Base-by-base conservation (phyloP, 257 asterid species). In the Plantago elongata region DNA sequence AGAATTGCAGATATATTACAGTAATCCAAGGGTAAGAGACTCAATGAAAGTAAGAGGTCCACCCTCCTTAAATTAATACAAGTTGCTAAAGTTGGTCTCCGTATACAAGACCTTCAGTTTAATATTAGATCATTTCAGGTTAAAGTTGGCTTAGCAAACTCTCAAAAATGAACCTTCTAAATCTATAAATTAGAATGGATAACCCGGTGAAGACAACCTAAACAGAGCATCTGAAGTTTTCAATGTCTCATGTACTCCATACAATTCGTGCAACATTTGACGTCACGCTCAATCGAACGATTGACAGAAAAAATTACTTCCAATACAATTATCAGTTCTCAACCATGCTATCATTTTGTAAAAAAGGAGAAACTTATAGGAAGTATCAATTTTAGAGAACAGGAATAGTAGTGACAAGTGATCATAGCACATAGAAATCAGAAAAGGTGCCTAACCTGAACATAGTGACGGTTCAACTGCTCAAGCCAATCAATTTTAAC, bases 401-500 rank as follows among this genome's bases (percentile, higher is more conserved):
- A 56, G 61, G 61, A 22, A 55, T 27, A 38, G 52, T 38, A 40
- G 13, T 44, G 57, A 61, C 47, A 13, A 61, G 49, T 43, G 37
- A 65, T 42, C 60, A 52, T 22, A 22, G 58, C 6, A 11, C 58
- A 22, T n/a, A 18, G 58, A 52, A 18, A 30, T 6, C 22, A 14
- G 34, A 51, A 11, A 52, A 14, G 54, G 56, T 54, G 63, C 47
- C 69, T 43, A 70, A 89, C 99, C 99, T 93, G 99, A 72, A 87
- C 77, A 73, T 87, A 93, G 15, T 87, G 84, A 60, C 99, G 97
- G 54, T 89, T 82, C 66, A 93, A 72, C 77, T 93, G 99, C 77
- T 85, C 97, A 29, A 93, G 87, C 96, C 94, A 85, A 72, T 93
- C 99, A 62, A 93, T 75, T 81, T 93, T 93, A 68, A 89, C 92